phyloP scores from a whole-genome alignment of 2,329 filamentous ascomycete species.

The Microdochium bolleyi region DNA sequence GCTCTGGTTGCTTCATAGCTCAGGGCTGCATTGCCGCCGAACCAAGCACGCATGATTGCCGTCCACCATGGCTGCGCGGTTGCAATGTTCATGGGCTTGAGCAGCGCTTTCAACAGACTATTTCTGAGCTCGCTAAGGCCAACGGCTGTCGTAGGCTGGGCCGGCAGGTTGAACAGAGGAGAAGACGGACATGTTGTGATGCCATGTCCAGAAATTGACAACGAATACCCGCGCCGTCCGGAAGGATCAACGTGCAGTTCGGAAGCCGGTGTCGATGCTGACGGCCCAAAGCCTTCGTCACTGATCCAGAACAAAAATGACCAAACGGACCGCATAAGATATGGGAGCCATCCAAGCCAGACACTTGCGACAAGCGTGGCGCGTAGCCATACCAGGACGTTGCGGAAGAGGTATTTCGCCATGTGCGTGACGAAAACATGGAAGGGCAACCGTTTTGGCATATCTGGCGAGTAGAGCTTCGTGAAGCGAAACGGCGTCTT shows the following conservation, averaged over 20 bases:
- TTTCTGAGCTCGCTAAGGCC: slow-evolving; percentile 26
- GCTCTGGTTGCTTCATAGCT: background rate
- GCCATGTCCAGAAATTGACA: slow-evolving; percentile 12
- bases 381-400: slow-evolving; percentile 70
- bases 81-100: slow-evolving; percentile 22
- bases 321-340: slow-evolving; percentile 87
- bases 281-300: slow-evolving; percentile 57
- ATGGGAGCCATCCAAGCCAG: slow-evolving; percentile 85
- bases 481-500: slow-evolving; percentile 98
- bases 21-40: slow-evolving; percentile 1
- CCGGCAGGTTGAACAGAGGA: slow-evolving; percentile 19
- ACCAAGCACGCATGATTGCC: slow-evolving; percentile 14
- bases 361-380: slow-evolving; percentile 73
- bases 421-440: slow-evolving; percentile 76
- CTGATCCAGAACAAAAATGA: slow-evolving; percentile 90
- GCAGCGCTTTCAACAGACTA: slow-evolving; percentile 15
- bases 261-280: slow-evolving; percentile 13
- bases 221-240: slow-evolving; percentile 1
- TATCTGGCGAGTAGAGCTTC: slow-evolving; percentile 90
- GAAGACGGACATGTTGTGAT: slow-evolving; percentile 28
- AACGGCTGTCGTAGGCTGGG: slow-evolving; percentile 27
- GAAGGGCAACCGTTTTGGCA: slow-evolving; percentile 77
- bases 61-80: slow-evolving; percentile 22
- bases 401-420: slow-evolving; percentile 61
- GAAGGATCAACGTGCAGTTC: slow-evolving; percentile 4